Base-by-base conservation (phyloP, 176 grass and related monocot species). In the Dendrocalamus sinicus region DNA sequence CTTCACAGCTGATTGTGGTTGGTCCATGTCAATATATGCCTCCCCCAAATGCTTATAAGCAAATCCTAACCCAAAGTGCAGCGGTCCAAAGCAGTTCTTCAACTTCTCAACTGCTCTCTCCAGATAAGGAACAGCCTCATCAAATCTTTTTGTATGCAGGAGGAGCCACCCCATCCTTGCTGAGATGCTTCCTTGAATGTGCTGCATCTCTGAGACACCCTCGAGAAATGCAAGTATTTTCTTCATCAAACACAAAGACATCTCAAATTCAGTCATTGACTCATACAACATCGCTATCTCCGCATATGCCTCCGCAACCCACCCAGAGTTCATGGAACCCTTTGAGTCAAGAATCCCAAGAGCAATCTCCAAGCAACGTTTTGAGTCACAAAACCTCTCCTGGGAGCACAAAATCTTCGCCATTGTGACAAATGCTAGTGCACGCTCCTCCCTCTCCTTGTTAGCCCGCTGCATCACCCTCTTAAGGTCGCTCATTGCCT, bases 31-130 rank as follows among this genome's bases (percentile, higher is more conserved):
- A 78, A 91, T 62, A 84, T 96, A 91, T 28, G 88, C 91, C 55
- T 81, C 57, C 0, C 91, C 88, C 81, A 94, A 79, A 91, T 94
- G 39, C 93, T 88, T 98, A 80, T 89, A 94, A 50, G 87, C 81
- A 86, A 95, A 95, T 41, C 96, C 96, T 77, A 98, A 80, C 26
- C 93, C 90, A 70, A 89, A 92, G 87, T 94, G 90, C 28, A 45
- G 70, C 1, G 88, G 83, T 32, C 88, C 88, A 84, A 95, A 86
- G 60, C 91, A 92, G 43, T 89, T 86, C 79, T 96, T 95, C 85
- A 96, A 55, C 50, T 81, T 96, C 47, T 84, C 86, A 50, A 92
- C 43, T 62, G 96, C 91, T 66, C 68, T 86, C 84, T 96, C 84
- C 51, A 96, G 86, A 75, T 94, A 95, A 28, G 88, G 93, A 72